Conservation (phyloP, 148 eudicot species). For the Pharnaceum exiguum region DNA sequence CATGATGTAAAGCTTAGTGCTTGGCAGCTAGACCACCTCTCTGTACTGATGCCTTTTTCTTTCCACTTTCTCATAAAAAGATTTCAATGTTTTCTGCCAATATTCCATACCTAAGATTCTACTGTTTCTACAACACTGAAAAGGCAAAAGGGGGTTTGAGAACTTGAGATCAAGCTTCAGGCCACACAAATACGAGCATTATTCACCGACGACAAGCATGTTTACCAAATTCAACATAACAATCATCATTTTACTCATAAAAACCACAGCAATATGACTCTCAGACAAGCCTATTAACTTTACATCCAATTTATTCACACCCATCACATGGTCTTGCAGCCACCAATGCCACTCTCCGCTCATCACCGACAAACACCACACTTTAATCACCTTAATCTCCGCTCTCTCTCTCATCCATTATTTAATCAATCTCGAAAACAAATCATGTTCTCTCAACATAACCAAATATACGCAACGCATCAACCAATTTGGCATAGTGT, state of each 20-base stretch:
- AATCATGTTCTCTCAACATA: neutral
- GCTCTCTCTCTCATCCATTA: neutral
- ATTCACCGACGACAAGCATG: slow-evolving; percentile 2
- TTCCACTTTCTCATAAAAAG: neutral
- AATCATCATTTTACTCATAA: too few species aligned
- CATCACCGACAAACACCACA: neutral
- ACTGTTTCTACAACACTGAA: neutral
- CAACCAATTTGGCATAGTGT: too few species aligned
- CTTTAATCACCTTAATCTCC: too few species aligned
- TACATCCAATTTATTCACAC: too few species aligned
- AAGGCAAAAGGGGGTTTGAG: neutral
- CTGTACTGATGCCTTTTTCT: neutral
- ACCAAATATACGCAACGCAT: neutral
- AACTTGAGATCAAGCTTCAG: neutral
- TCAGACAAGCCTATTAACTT: too few species aligned
- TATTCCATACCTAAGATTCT: neutral
- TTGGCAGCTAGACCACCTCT: neutral
- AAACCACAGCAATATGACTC: too few species aligned
- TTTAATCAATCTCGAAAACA: neutral
- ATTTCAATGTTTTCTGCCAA: neutral
- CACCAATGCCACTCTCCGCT: neutral
- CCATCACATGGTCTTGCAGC: neutral
- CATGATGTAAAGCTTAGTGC: neutral
- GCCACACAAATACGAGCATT: neutral
- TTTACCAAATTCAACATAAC: too few species aligned